Conservation (phyloP, 345 rosid species). For the Pugionium dolabratum region DNA sequence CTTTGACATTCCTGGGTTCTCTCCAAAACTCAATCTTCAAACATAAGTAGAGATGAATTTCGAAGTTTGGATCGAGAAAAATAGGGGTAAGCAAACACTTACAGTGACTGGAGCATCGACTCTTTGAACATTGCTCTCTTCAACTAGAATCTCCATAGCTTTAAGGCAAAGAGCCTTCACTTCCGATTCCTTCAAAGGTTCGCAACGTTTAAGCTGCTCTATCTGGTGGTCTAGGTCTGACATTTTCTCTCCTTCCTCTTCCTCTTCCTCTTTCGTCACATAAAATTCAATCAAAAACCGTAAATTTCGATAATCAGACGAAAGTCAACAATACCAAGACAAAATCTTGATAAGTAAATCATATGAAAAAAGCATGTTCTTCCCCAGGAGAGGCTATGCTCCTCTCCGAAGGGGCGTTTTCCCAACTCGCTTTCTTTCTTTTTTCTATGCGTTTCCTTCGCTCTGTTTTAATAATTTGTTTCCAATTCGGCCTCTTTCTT, state of each 20-base stretch:
- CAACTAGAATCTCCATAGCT: constrained; percentile 95
- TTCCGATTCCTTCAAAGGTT: constrained; percentile 92
- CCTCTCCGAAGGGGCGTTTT: constrained; percentile 28
- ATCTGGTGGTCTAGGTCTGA: constrained; percentile 96
- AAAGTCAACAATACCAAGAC: not conserved
- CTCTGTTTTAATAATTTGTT: constrained; percentile 1
- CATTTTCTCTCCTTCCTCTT: constrained; percentile 46
- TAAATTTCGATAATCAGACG: not conserved
- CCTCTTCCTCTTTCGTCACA: not conserved
- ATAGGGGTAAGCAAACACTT: not conserved
- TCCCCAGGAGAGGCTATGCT: constrained; percentile 28
- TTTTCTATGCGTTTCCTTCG: not conserved
- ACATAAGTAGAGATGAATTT: not conserved
- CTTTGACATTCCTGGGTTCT: not conserved
- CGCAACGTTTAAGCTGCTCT: constrained; percentile 95
- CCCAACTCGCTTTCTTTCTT: constrained; percentile 1
- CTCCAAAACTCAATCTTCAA: constrained; percentile 16
- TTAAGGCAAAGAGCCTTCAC: constrained; percentile 94
- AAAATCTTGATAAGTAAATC: not conserved
- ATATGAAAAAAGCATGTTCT: not conserved
- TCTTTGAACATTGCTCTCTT: constrained; percentile 96
- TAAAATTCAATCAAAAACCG: not conserved
- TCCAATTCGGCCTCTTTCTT: not conserved
- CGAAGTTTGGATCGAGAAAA: constrained; percentile 1
- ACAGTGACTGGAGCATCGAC: constrained; percentile 99